A percentile compares a stretch with the other conserved stretches of the same genome.
phyloP scores from a whole-genome alignment of 345 rosid genomes.

The Geranium brycei region DNA sequence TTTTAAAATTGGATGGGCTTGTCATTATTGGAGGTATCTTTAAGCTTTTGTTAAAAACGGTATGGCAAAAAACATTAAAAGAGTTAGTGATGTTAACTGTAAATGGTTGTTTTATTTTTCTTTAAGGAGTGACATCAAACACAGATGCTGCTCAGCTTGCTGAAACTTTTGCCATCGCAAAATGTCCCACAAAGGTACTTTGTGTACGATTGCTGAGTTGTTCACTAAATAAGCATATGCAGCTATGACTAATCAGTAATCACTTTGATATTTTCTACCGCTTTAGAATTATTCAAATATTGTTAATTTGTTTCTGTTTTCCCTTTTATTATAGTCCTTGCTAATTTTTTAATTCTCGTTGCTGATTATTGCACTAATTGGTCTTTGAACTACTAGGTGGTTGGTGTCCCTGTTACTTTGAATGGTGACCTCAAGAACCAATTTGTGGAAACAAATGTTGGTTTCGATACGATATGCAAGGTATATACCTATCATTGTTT shows the following conservation, averaged over 20 bases:
- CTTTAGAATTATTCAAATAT: background rate
- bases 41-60: background rate
- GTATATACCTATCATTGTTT: constrained; percentile 29
- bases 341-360: background rate
- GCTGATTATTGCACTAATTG: background rate
- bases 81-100: constrained; percentile 1
- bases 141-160: constrained; percentile 99
- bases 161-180: constrained; percentile 78
- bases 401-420: constrained; percentile 92
- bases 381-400: constrained; percentile 38
- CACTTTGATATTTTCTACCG: background rate
- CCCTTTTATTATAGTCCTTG: background rate
- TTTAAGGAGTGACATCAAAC: constrained; percentile 84
- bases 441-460: constrained; percentile 89
- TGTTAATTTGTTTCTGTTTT: background rate
- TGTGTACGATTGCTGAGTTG: too few species aligned
- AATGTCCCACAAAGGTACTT: constrained; percentile 75
- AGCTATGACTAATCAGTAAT: background rate
- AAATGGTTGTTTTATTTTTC: constrained; percentile 5
- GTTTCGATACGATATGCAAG: constrained; percentile 97
- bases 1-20: constrained; percentile 87
- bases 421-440: constrained; percentile 97
- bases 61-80: background rate
- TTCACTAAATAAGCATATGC: background rate
- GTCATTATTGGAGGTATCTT: constrained; percentile 82